Percentiles rank a stretch among this genome's conserved stretches.
These are phyloP conservation scores for Boletus sp. DNA, from an alignment of 768 basidiomycete genomes.

Conservation along the genomic window DNA sequence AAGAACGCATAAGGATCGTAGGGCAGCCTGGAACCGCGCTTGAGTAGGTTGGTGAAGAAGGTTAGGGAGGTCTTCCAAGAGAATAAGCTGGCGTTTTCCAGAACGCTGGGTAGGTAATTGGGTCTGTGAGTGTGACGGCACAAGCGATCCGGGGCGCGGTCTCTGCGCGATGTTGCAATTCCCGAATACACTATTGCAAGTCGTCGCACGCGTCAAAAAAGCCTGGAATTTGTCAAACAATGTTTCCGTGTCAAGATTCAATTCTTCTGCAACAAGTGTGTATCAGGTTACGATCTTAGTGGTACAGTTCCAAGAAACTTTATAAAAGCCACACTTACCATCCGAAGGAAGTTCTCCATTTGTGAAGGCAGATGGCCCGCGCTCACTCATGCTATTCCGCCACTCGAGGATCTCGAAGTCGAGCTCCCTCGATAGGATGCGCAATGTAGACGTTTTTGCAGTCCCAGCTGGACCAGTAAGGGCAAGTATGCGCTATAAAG, in stretches of 20 bases:
- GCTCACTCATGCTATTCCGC: slow-evolving; percentile 64
- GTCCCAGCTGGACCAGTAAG: slow-evolving; percentile 88
- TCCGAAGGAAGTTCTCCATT: slow-evolving; percentile 11
- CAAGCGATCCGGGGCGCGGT: slow-evolving; percentile 1
- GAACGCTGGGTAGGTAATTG: background rate
- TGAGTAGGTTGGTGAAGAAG: slow-evolving; percentile 71
- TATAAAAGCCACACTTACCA: slow-evolving; percentile 5
- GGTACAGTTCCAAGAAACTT: background rate
- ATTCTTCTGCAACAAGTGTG: slow-evolving; percentile 9
- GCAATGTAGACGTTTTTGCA: slow-evolving; percentile 85
- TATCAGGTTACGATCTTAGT: background rate
- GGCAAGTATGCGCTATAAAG: slow-evolving; percentile 70
- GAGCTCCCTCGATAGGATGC: slow-evolving; percentile 70
- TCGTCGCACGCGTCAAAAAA: slow-evolving; percentile 69
- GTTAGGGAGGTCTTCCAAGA: slow-evolving; percentile 91
- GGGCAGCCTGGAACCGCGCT: slow-evolving; percentile 65
- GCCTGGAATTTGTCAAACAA: slow-evolving; percentile 67
- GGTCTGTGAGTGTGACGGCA: slow-evolving; percentile 1
- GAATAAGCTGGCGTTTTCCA: slow-evolving; percentile 55
- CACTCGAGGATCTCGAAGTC: slow-evolving; percentile 84
- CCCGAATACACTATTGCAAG: slow-evolving; percentile 52
- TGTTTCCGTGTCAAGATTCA: slow-evolving; percentile 18
- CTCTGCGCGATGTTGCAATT: slow-evolving; percentile 6
- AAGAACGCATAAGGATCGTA: slow-evolving; percentile 50
- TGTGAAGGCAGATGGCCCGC: slow-evolving; percentile 21